phyloP scores from a whole-genome alignment of 495 filamentous ascomycete species.

The Umbilicaria muhlenbergii region DNA sequence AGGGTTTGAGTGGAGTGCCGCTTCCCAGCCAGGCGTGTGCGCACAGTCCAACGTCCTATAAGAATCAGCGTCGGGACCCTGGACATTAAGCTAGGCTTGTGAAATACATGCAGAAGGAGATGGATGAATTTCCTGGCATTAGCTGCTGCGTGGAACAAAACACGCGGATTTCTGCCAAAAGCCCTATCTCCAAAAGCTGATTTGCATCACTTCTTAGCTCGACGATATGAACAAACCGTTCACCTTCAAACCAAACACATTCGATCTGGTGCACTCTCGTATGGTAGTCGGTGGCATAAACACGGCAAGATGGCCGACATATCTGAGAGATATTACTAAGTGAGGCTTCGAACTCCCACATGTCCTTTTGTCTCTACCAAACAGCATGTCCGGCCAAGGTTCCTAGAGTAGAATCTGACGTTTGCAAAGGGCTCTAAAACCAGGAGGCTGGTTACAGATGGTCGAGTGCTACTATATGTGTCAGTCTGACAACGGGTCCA shows the following conservation, averaged over 20 bases:
- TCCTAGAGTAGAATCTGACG: background rate
- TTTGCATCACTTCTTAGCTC: constrained; percentile 25
- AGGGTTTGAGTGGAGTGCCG: background rate
- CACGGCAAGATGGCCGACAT: constrained; percentile 56
- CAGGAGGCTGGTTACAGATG: constrained; percentile 82
- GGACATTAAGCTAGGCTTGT: no score
- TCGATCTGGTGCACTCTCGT: constrained; percentile 82
- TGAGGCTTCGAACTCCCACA: constrained; percentile 12
- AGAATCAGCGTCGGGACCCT: no score
- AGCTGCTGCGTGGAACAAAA: no score
- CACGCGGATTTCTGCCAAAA: no score
- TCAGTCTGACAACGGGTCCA: constrained; percentile 78
- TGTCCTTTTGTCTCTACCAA: background rate
- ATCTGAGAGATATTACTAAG: constrained; percentile 64
- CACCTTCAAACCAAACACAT: constrained; percentile 59
- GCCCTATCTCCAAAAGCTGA: no score
- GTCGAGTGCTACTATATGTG: constrained; percentile 76
- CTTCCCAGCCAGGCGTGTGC: background rate
- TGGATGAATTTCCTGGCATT: no score
- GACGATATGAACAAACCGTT: constrained; percentile 68
- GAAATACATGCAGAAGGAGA: no score
- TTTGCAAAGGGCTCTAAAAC: constrained; percentile 36
- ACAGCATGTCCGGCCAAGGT: no score
- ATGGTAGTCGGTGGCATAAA: constrained; percentile 70
- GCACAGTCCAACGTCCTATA: background rate